Evolutionary conservation across 306 rosid species (phyloP).

Genomic region (Cucumis hystrix): DNA sequence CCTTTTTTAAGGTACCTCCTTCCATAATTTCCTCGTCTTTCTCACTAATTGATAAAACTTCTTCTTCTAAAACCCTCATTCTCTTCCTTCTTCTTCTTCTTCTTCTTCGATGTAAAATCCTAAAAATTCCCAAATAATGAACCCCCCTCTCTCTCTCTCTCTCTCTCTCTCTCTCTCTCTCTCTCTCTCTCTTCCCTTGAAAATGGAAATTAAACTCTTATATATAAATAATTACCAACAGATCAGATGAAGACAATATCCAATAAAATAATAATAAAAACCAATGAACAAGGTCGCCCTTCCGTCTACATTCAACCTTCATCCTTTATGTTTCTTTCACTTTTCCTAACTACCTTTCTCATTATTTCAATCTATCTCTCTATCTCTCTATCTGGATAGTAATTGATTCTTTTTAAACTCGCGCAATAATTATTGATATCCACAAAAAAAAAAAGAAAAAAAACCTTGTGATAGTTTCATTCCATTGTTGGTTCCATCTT

Average conservation of each 20-base stretch:
- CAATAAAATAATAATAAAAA: not conserved
- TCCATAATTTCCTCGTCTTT: not conserved
- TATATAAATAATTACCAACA: not conserved
- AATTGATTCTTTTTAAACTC: not conserved
- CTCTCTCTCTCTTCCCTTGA: not conserved
- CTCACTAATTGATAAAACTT: not conserved
- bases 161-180: too few relatives aligned
- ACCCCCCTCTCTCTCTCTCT: too few relatives aligned
- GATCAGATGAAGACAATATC: not conserved
- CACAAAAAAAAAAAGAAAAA: too few relatives aligned
- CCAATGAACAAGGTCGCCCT: not conserved
- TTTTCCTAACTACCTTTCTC: too few relatives aligned
- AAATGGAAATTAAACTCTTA: not conserved
- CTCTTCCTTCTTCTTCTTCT: not conserved
- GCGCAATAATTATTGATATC: too few relatives aligned
- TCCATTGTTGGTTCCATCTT: not conserved
- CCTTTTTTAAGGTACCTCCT: conserved; percentile 11
- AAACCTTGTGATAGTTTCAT: not conserved
- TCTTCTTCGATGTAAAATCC: not conserved
- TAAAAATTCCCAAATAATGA: too few relatives aligned
- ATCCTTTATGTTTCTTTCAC: too few relatives aligned
- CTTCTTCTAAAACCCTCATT: not conserved
- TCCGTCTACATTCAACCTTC: conserved; percentile 3
- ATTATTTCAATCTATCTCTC: not conserved
- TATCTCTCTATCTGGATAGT: not conserved